Percentiles rank a stretch among this genome's conserved stretches.
Conservation (phyloP, 2,329 filamentous ascomycete species). For the Fusarium palustre region DNA sequence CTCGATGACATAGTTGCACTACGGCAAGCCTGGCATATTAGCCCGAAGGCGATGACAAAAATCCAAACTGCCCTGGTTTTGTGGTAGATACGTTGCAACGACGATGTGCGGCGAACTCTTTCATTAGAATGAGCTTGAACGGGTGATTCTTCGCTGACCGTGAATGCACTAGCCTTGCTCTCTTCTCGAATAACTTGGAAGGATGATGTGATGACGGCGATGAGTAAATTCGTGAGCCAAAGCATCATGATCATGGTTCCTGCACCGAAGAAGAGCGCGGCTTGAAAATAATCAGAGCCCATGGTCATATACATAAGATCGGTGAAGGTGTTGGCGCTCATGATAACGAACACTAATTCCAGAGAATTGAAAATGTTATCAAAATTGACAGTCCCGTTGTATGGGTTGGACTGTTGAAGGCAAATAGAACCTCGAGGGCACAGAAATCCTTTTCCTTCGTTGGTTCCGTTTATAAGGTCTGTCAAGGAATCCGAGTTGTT, state of each 20-base stretch:
- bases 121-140: slow-evolving; percentile 54
- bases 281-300: slow-evolving; percentile 88
- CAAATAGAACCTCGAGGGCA: slow-evolving; percentile 88
- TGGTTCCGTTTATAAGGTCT: slow-evolving; percentile 63
- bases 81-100: slow-evolving; percentile 77
- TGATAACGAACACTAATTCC: slow-evolving; percentile 96
- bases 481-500: slow-evolving; percentile 54
- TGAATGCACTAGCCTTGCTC: slow-evolving; percentile 93
- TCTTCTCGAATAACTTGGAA: slow-evolving; percentile 99
- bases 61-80: slow-evolving; percentile 85
- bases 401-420: slow-evolving; percentile 82
- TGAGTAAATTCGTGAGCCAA: slow-evolving; percentile 94
- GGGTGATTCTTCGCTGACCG: slow-evolving; percentile 71
- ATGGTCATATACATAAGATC: slow-evolving; percentile 95
- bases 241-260: slow-evolving; percentile 92
- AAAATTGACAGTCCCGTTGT: slow-evolving; percentile 88
- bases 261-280: slow-evolving; percentile 80
- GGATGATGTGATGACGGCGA: slow-evolving; percentile 97
- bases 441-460: slow-evolving; percentile 81
- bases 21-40: slow-evolving; percentile 82
- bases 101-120: slow-evolving; percentile 53
- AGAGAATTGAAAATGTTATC: slow-evolving; percentile 94
- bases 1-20: slow-evolving; percentile 78
- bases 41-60: slow-evolving; percentile 79
- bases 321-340: slow-evolving; percentile 97